Conservation (phyloP, 805 yeast species). For the Hanseniaspora osmophila region DNA sequence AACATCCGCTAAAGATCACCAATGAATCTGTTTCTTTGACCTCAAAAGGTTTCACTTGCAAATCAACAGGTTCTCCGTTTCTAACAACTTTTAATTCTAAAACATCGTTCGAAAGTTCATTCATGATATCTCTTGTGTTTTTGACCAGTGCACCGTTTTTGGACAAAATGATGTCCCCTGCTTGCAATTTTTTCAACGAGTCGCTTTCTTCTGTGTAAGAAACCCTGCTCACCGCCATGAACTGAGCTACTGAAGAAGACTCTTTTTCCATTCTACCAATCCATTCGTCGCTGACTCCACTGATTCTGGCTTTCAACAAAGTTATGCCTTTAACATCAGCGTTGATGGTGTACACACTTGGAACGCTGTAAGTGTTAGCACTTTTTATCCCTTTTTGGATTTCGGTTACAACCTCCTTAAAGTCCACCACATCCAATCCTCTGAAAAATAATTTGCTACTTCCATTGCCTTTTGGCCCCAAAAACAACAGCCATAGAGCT, state of each 20-base stretch:
- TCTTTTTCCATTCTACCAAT: conserved; percentile 50
- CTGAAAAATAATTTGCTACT: conserved; percentile 52
- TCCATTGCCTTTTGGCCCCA: conserved; percentile 57
- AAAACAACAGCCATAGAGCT: conserved; percentile 73
- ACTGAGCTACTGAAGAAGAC: conserved; percentile 53
- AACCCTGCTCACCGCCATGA: conserved; percentile 56
- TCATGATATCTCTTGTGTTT: conserved; percentile 50
- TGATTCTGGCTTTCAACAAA: conserved; percentile 60
- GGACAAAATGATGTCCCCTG: conserved; percentile 68
- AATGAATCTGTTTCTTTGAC: conserved; percentile 51
- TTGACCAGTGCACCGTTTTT: conserved; percentile 54
- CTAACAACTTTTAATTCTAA: conserved; percentile 56
- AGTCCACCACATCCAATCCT: conserved; percentile 65
- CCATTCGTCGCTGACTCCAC: conserved; percentile 85
- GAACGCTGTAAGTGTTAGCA: conserved; percentile 23
- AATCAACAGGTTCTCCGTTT: conserved; percentile 45
- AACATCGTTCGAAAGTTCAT: conserved; percentile 27
- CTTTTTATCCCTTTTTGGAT: conserved; percentile 32
- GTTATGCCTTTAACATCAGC: conserved; percentile 62
- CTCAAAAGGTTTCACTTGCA: conserved; percentile 51
- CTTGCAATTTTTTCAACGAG: conserved; percentile 17
- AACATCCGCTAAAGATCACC: conserved; percentile 72
- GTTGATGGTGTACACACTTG: conserved; percentile 51
- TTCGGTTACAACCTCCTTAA: conserved; percentile 39
- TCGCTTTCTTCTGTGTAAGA: conserved; percentile 33